Conservation (phyloP, 2,329 filamentous ascomycete species). For the Nigrospora oryzae region DNA sequence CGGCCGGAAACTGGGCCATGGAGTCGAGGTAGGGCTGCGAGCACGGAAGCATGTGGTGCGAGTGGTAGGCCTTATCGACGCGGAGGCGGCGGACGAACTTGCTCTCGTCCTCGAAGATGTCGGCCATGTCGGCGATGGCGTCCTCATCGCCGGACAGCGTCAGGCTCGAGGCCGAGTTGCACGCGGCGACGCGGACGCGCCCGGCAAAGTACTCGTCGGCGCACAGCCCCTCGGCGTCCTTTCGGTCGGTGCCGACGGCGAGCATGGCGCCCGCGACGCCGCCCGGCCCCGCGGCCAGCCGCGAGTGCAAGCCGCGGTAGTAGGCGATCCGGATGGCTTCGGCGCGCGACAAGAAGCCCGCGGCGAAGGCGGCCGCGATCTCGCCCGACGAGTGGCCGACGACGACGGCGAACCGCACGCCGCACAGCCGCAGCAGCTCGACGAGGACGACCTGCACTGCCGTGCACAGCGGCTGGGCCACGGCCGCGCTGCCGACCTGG, state of each 20-base stretch:
- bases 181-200: slow-evolving; percentile 4
- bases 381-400: slow-evolving; percentile 35
- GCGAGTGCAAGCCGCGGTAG: slow-evolving; percentile 6
- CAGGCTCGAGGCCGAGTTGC: slow-evolving; percentile 7
- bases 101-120: slow-evolving; percentile 2
- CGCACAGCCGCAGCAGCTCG: slow-evolving; percentile 24
- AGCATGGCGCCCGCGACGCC: slow-evolving; percentile 7
- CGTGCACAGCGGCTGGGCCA: slow-evolving; percentile 27
- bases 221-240: slow-evolving; percentile 1
- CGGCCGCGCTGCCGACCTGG: slow-evolving; percentile 10
- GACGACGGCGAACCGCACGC: slow-evolving; percentile 24
- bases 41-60: slow-evolving; percentile 7
- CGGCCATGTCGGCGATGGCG: slow-evolving; percentile 2
- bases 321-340: slow-evolving; percentile 22
- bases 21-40: slow-evolving; percentile 4
- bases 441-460: slow-evolving; percentile 31
- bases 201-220: slow-evolving; percentile 7
- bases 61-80: slow-evolving; percentile 10
- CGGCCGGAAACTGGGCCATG: background rate
- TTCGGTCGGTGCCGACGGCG: slow-evolving; percentile 24
- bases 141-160: slow-evolving; percentile 10
- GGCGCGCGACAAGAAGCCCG: slow-evolving; percentile 21
- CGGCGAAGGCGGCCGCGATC: slow-evolving; percentile 31
- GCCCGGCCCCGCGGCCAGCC: background rate
- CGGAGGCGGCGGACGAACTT: slow-evolving; percentile 1